Percentiles rank a stretch among this genome's conserved stretches.
These are phyloP conservation scores for Casuarina cunninghamiana DNA, from an alignment of 306 rosid genomes.

Conservation along the genomic window DNA sequence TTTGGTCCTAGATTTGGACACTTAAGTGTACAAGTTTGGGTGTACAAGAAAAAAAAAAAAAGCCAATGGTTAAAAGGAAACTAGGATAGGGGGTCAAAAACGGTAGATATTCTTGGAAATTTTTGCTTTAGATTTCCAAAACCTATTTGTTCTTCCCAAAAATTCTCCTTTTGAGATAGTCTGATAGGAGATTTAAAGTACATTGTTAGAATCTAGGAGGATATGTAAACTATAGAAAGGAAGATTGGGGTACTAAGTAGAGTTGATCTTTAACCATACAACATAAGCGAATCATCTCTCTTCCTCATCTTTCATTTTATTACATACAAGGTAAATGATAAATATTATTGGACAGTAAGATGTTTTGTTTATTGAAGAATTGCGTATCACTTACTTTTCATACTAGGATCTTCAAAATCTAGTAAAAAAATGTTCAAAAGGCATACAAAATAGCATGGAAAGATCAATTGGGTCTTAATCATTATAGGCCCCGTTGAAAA, in stretches of 20 bases:
- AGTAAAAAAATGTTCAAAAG: background rate
- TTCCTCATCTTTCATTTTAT: background rate
- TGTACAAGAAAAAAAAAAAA: background rate
- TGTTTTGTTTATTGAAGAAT: background rate
- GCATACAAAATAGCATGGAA: too few relatives aligned
- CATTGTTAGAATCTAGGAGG: background rate
- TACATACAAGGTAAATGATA: background rate
- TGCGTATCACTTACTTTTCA: background rate
- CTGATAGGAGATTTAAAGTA: background rate
- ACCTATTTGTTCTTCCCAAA: slow-evolving; percentile 1
- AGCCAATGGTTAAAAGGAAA: background rate
- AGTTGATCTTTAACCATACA: background rate
- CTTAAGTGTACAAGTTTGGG: too few relatives aligned
- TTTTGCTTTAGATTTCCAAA: background rate
- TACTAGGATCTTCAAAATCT: background rate
- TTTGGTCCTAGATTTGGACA: too few relatives aligned
- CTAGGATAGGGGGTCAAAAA: background rate
- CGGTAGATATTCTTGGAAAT: background rate
- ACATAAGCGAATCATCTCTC: background rate
- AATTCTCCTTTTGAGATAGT: background rate
- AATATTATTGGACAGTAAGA: background rate
- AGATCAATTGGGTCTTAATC: too few relatives aligned
- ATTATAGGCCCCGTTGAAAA: too few relatives aligned
- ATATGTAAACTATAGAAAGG: background rate
- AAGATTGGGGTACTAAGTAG: slow-evolving; percentile 3